Evolutionary conservation across 2,329 filamentous ascomycete species (phyloP), one percentile per base, ranked within the genome.

Genomic region (Polychaeton citri): DNA sequence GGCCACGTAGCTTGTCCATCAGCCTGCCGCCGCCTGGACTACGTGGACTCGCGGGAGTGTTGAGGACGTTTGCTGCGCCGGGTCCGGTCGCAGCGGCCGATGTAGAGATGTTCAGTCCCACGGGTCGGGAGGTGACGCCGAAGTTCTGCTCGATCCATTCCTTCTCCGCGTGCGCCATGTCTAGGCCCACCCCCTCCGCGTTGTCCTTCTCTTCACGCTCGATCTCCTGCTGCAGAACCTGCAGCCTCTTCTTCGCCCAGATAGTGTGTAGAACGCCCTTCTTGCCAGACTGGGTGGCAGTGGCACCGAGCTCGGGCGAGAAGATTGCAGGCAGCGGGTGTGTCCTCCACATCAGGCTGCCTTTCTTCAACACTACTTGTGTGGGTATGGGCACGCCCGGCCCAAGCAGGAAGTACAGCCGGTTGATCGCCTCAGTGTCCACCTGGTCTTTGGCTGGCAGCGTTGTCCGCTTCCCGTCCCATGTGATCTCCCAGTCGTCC

Each of bases 271-370:
- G 61, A 2, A 93, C 83, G 2, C 86, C 86, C 43, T 83, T 81
- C 49, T 78, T 77, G 5, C 83, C 82, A 0, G 76, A 72, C 13
- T 76, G 66, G 17, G 73, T 68, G 9, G 74, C 73, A 16, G 74
- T 79, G 3, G 72, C 70, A 2, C 81, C 79, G 17, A 93, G 65
- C 40, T 80, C 79, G 0, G 79, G 74, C 1, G 83, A 79, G 52
- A 88, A 94, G 45, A 94, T 88, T 20, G 86, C 86, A 0, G 86
- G 86, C 34, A 93, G 65, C 1, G 85, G 83, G 52, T 87, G 87
- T 9, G 86, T 77, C 30, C 72, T 67, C 52, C 78, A 69, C 2
- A 64, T 60, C 39, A 70, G 58, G 2, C 46, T 49, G 17, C 57
- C 45, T 40, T 57, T 63, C 24, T 51, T 37, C 20, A 93, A 72